Evolutionary conservation across 495 filamentous ascomycete species (phyloP), one percentile per base, ranked within the genome.

Genomic region (Evernia prunastri): DNA sequence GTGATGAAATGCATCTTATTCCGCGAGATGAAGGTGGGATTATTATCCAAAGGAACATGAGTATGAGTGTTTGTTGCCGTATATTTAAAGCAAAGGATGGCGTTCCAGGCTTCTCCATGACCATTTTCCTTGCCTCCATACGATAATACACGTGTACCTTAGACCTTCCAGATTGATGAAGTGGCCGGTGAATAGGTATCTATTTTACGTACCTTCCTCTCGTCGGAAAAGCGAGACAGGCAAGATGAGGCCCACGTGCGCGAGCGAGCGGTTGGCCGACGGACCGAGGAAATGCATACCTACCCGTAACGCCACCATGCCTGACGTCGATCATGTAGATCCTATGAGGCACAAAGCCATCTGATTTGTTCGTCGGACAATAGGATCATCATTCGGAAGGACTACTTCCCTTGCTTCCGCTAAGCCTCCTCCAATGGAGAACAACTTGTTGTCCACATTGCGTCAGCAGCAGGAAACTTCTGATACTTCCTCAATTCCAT

Each of bases 1-100:
- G 62, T 9, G 27, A 37, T 9, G 18, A 58, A 29, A 63, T 31
- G 61, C 61, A 63, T 63, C 0, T 23, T 63, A 17, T 57, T 13
- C 25, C 33, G 7, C 0, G 18, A 42, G n/a, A 23, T 56, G 20
- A 23, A 27, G n/a, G 10, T 40, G 18, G 4, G 35, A 23, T 23
- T 12, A 3, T 25, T 58, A 11, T 31, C 4, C 10, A 58, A n/a
- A 15, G 18, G 27, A 53, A 23, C 7, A 18, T 31, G 25, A 11
- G 51, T 6, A 33, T 2, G 29, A 29, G 33, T 33, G 51, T 20
- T 31, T 4, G 3, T n/a, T 54, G 13, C 23, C 17, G 5, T 25
- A 23, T 51, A 51, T 25, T 51, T 51, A 49, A 25, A 12, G 4
- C 3, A 49, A 27, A 25, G 45, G 45, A 49, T 11, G 12, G 4